Evolutionary conservation across 164 flowering plant genomes (phyloP).

Genomic region (Chloranthus sessilifolius): DNA sequence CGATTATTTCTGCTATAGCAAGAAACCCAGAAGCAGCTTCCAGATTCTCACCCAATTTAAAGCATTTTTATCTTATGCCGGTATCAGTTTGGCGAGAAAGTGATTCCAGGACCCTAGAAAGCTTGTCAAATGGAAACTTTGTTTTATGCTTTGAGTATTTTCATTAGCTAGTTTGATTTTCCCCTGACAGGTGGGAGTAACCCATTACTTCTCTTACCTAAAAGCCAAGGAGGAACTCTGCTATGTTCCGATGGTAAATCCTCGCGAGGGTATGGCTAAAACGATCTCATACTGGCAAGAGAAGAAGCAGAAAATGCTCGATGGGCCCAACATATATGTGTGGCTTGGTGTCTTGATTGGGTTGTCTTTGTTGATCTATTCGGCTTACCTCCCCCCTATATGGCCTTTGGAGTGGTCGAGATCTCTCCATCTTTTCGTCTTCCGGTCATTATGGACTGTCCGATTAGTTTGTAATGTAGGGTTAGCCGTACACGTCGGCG

Average conservation of each 20-base stretch:
- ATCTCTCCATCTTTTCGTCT: slow-evolving; percentile 41
- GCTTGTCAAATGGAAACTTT: too few relatives aligned
- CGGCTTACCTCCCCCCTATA: slow-evolving; percentile 58
- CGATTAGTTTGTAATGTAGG: slow-evolving; percentile 32
- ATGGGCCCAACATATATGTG: slow-evolving; percentile 67
- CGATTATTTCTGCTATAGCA: too few relatives aligned
- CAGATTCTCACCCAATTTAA: too few relatives aligned
- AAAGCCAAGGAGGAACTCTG: slow-evolving; percentile 89
- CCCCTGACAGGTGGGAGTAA: slow-evolving; percentile 74
- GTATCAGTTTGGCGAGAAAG: too few relatives aligned
- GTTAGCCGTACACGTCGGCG: slow-evolving; percentile 40
- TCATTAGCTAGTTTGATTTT: background rate
- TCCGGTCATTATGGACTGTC: slow-evolving; percentile 35
- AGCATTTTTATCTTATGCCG: too few relatives aligned
- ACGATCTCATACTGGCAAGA: slow-evolving; percentile 84
- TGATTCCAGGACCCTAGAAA: too few relatives aligned
- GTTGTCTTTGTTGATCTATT: slow-evolving; percentile 40
- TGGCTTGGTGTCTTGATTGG: slow-evolving; percentile 71
- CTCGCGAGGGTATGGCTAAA: slow-evolving; percentile 77
- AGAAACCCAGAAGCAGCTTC: too few relatives aligned
- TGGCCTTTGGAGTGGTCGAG: slow-evolving; percentile 49
- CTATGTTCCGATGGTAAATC: slow-evolving; percentile 69
- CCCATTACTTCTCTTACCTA: slow-evolving; percentile 75
- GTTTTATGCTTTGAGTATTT: background rate
- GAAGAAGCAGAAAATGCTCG: slow-evolving; percentile 49